Percentiles rank a stretch among this genome's conserved stretches.
phyloP scores from a whole-genome alignment of 2,329 filamentous ascomycete genomes.

The Mycosphaerelloides madeirae region DNA sequence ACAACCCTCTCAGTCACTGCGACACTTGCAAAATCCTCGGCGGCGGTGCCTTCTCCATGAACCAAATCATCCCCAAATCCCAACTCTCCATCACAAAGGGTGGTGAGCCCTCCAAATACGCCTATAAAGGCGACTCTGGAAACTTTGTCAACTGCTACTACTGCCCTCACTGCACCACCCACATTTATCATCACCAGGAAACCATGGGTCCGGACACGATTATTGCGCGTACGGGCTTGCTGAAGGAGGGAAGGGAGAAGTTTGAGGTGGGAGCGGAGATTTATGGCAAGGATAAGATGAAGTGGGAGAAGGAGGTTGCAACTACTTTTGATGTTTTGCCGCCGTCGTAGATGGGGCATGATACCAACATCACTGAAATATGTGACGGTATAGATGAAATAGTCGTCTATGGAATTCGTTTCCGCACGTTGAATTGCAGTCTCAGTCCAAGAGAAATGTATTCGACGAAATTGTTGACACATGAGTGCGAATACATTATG shows the following conservation, averaged over 20 bases:
- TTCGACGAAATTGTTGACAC: too few relatives aligned
- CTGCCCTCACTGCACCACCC: constrained; percentile 53
- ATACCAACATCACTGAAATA: too few relatives aligned
- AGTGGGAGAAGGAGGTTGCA: constrained; percentile 52
- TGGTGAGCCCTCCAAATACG: constrained; percentile 46
- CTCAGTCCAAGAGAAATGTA: too few relatives aligned
- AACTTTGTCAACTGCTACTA: constrained; percentile 55
- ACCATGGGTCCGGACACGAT: constrained; percentile 49
- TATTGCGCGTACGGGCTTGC: constrained; percentile 48
- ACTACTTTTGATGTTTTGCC: constrained; percentile 44
- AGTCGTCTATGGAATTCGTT: neutral
- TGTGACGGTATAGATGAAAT: neutral
- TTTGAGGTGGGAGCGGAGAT: constrained; percentile 52
- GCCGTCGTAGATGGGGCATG: constrained; percentile 36
- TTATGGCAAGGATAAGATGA: constrained; percentile 49
- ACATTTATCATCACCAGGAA: constrained; percentile 54
- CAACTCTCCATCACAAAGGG: constrained; percentile 52
- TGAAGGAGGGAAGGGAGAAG: constrained; percentile 42
- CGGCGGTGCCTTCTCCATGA: constrained; percentile 50
- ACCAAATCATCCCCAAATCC: constrained; percentile 49
- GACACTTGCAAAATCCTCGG: constrained; percentile 53
- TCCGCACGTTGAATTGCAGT: too few relatives aligned
- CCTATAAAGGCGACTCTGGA: constrained; percentile 51
- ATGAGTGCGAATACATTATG: too few relatives aligned
- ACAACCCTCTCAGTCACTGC: constrained; percentile 46